Evolutionary conservation across 306 rosid species (phyloP), one percentile per base, ranked within the genome.

Genomic region (Vigna mungo): DNA sequence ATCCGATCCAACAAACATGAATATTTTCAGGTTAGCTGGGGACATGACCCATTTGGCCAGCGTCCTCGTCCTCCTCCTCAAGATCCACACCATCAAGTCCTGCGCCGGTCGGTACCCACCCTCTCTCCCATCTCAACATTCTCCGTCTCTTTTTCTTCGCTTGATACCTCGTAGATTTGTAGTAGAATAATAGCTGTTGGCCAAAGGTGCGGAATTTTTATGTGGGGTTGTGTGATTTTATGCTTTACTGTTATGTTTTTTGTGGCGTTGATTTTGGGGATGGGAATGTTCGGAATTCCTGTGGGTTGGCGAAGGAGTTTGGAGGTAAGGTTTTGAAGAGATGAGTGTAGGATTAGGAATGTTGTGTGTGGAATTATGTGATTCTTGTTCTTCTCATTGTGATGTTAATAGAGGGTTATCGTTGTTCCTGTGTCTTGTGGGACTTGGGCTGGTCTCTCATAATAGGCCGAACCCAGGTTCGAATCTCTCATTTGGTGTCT

Each of bases 81-180:
- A 95, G 89, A 92, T 95, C 84, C 92, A 95, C 84, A 92, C 98
- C 10, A 95, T 97, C 85, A 95, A 89, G 73, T 95, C 98, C 17
- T 95, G 98, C 85, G 88, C 97, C 14, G 98, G 98, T 94, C 83
- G 20, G 56, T 69, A 30, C 47, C 44, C 4, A 20, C 65, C 41
- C 8, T 14, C 5, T 44, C 49, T 27, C 65, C 39, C 3, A 4
- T 27, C 10, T 25, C 64, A 56, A 10, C 62, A 11, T 10, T 68
- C 30, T 16, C 17, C 9, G 4, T 51, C 13, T 53, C 1, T 18
- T 53, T 64, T 36, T 0, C 18, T 65, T 41, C 32, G 7, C 13
- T 21, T 5, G 1, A 5, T 32, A 4, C 10, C 0, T 20, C 17
- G 12, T 41, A 72, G 74, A 80, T 80, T 80, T 64, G 4, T 2